These are phyloP conservation scores for Akanthomyces lecanii DNA, from an alignment of 2,329 filamentous ascomycete species.

Conservation along the genomic window DNA sequence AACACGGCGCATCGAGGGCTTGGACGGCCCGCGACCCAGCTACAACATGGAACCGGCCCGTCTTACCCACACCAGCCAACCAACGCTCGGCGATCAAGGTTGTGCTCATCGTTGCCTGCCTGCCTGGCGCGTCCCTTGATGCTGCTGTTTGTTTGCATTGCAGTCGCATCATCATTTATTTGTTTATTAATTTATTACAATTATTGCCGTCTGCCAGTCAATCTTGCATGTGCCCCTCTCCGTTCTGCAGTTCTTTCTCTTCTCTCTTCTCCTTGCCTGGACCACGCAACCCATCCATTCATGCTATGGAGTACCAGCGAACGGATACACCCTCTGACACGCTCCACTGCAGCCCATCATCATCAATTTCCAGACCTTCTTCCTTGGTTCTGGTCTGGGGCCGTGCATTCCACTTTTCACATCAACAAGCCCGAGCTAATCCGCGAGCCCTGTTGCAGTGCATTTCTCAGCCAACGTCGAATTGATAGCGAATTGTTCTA, in stretches of 20 bases:
- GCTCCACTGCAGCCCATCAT: background rate
- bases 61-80: slow-evolving; percentile 3
- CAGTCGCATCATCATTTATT: background rate
- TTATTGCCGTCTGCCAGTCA: background rate
- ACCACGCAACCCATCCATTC: background rate
- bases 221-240: background rate
- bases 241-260: background rate
- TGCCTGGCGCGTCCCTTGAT: background rate
- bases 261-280: background rate
- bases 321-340: background rate
- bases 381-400: background rate
- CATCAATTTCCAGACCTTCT: background rate
- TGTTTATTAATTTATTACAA: background rate
- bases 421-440: background rate
- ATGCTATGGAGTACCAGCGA: too few relatives aligned
- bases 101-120: background rate
- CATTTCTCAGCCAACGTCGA: background rate
- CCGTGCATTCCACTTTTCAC: background rate
- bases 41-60: background rate
- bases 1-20: background rate
- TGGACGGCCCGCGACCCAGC: background rate
- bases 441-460: background rate
- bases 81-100: slow-evolving; percentile 5
- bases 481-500: background rate
- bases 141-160: background rate